Conservation (phyloP, 495 filamentous ascomycete species). For the Aspergillus sclerotiicarbonarius region DNA sequence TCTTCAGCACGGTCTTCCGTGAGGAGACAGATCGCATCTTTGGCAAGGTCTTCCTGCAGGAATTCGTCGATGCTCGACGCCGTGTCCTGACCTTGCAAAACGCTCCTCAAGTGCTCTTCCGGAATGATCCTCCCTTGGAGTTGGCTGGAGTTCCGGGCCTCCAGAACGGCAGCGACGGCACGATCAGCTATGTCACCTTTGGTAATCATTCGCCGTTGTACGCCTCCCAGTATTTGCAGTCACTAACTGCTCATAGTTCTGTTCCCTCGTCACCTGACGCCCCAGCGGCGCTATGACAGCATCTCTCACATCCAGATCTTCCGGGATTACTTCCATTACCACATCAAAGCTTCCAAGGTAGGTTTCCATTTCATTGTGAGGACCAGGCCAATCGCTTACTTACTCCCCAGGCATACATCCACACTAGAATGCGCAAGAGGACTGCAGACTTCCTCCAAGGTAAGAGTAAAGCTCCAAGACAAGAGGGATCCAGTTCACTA, state of each 20-base stretch:
- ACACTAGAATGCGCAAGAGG: conserved; percentile 93
- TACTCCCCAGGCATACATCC: conserved; percentile 77
- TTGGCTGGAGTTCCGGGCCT: conserved; percentile 83
- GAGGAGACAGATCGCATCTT: conserved; percentile 97
- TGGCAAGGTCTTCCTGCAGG: conserved; percentile 91
- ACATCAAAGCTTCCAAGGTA: conserved; percentile 98
- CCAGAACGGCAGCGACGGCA: conserved; percentile 64
- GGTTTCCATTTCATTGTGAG: neutral
- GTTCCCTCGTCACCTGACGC: conserved; percentile 91
- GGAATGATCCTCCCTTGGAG: conserved; percentile 91
- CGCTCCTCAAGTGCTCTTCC: conserved; percentile 95
- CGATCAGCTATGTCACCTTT: conserved; percentile 97
- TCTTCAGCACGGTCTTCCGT: conserved; percentile 96
- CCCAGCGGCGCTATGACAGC: conserved; percentile 84
- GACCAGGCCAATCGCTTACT: conserved; percentile 17
- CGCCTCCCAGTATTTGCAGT: neutral
- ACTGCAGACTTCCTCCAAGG: conserved; percentile 98
- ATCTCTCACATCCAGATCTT: conserved; percentile 99
- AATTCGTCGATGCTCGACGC: conserved; percentile 94
- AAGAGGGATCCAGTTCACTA: conserved; percentile 20
- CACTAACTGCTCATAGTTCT: conserved; percentile 59
- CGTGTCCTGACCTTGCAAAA: conserved; percentile 84
- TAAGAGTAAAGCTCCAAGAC: conserved; percentile 32
- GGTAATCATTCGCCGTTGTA: conserved; percentile 50
- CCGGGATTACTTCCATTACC: conserved; percentile 99